Percentiles rank a stretch among this genome's conserved stretches.
Conservation (phyloP, 2,329 filamentous ascomycete genomes). For the Onygena corvina region DNA sequence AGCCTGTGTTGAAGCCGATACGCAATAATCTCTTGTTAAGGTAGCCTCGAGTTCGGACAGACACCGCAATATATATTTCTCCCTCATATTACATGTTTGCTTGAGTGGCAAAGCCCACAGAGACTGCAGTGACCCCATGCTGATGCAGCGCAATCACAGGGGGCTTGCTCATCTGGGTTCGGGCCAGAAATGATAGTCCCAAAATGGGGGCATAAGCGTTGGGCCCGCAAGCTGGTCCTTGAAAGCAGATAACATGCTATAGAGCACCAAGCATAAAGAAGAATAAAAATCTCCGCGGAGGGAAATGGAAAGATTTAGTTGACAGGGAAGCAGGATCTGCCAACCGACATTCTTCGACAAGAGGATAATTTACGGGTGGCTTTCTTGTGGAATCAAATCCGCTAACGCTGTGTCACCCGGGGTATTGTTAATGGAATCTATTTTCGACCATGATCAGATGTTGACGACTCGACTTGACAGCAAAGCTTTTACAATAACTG, state of each 20-base stretch:
- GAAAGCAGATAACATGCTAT: neutral
- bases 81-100: neutral
- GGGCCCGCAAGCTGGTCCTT: neutral
- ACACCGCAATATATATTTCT: neutral
- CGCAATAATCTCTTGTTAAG: neutral
- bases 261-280: neutral
- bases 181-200: no score
- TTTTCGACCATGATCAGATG: neutral
- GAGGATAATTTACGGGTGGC: neutral
- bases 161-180: neutral
- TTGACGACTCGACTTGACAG: neutral
- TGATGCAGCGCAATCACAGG: neutral
- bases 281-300: neutral
- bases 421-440: neutral
- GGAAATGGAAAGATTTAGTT: neutral
- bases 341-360: neutral
- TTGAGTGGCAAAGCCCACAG: neutral
- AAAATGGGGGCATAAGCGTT: neutral
- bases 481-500: slow-evolving; percentile 1
- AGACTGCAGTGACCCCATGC: neutral
- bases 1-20: neutral
- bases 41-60: neutral
- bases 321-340: neutral
- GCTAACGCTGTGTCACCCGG: neutral
- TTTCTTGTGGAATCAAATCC: neutral